phyloP scores from a whole-genome alignment of 148 eudicot species.

The Gaultheria prostrata region DNA sequence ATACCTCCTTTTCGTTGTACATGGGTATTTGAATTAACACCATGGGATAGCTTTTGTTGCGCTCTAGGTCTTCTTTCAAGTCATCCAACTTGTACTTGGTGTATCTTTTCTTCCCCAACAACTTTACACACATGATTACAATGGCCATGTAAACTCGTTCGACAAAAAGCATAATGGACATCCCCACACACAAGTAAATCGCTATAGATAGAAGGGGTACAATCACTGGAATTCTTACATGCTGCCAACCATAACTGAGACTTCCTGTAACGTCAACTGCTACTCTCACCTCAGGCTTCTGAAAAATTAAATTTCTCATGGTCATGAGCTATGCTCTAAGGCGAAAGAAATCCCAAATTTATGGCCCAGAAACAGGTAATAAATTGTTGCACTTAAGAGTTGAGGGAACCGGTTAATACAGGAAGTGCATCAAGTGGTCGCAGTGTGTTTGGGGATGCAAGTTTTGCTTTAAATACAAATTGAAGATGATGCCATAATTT shows the following conservation, averaged over 20 bases:
- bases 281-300: slow-evolving; percentile 16
- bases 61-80: slow-evolving; percentile 35
- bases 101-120: slow-evolving; percentile 42
- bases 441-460: slow-evolving; percentile 11
- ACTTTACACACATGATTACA: slow-evolving; percentile 36
- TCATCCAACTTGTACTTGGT: slow-evolving; percentile 41
- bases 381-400: neutral
- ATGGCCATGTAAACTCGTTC: slow-evolving; percentile 53
- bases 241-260: slow-evolving; percentile 34
- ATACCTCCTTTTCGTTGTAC: slow-evolving; percentile 52
- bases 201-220: slow-evolving; percentile 34
- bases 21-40: slow-evolving; percentile 49
- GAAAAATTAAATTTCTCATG: slow-evolving; percentile 33
- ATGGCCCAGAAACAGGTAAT: neutral
- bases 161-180: slow-evolving; percentile 52
- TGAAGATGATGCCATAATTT: slow-evolving; percentile 17
- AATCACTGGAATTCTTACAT: slow-evolving; percentile 31
- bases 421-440: slow-evolving; percentile 3
- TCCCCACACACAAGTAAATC: slow-evolving; percentile 36
- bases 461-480: slow-evolving; percentile 29
- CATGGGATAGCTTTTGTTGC: slow-evolving; percentile 33
- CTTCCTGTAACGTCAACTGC: slow-evolving; percentile 23
- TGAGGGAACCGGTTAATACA: neutral
- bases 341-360: neutral
- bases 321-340: slow-evolving; percentile 6